Base-by-base conservation (phyloP, 768 basidiomycete genomes). In the Naematelia aurantialba region DNA sequence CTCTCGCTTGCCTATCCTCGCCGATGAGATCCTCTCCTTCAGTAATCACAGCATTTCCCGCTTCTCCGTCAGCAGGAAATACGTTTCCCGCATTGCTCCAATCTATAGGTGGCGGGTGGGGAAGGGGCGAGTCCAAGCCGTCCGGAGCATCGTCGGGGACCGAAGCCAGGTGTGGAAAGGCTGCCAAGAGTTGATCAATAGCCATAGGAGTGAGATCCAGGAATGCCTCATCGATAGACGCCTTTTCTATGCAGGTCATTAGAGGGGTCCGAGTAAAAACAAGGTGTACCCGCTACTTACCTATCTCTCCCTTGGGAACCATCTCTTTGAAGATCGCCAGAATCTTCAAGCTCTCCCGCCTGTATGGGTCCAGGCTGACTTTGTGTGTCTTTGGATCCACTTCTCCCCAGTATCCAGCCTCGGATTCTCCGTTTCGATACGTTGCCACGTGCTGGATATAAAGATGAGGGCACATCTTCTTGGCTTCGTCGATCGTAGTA, bases 171-270 rank as follows among this genome's bases (percentile, higher is more conserved):
- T 89, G 81, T 0, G 93, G 89, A 69, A 87, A 90, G 44, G 85
- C 80, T 50, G 83, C 81, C 2, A 98, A 79, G 1, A 99, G 77
- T 46, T 83, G 79, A 57, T 86, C 83, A 34, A 89, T 85, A n/a
- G 91, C 85, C 30, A 87, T 86, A 8, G 81, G 81, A 2, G 91
- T 89, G 56, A 98, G 83, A 75, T 98, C 94, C 57, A 98, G 85
- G 76, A 93, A 99, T 0, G 90, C 91, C 68, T 99, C 96, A 69
- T 98, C 96, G 31, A 98, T 96, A 0, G 91, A 94, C 22, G 96
- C 96, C 74, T 93, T 96, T 78, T 99, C 94, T 92, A 74, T 22
- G 45, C 14, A 2, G n/a, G 29, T 47, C 47, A 22, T 57, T 39
- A 47, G 50, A 10, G 25, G 11, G 5, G 17, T 13, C 11, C 17